These are phyloP conservation scores for Euphorbia pulcherrima DNA, from an alignment of 345 rosid genomes.

Conservation along the genomic window DNA sequence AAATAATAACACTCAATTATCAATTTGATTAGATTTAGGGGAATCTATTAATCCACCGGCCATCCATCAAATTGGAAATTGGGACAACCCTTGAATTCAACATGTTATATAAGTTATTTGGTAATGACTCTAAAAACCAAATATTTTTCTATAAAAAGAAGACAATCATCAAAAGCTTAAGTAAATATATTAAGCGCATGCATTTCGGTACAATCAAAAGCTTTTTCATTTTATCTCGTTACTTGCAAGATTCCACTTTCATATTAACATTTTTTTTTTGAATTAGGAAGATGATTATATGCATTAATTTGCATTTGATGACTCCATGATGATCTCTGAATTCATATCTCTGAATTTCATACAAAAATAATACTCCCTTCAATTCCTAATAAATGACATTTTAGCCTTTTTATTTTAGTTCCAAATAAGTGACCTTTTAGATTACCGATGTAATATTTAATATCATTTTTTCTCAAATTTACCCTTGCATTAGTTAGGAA, in stretches of 20 bases:
- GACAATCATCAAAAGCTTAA: background rate
- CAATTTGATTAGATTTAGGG: background rate
- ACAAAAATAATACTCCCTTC: too few relatives aligned
- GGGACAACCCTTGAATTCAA: too few relatives aligned
- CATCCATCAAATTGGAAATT: background rate
- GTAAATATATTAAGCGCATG: conserved; percentile 16
- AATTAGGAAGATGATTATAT: background rate
- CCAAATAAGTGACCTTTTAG: too few relatives aligned
- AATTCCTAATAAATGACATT: too few relatives aligned
- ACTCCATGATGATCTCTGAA: background rate
- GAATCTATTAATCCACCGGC: background rate
- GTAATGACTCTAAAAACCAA: too few relatives aligned
- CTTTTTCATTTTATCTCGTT: conserved; percentile 31
- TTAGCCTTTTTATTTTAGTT: too few relatives aligned
- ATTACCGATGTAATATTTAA: too few relatives aligned
- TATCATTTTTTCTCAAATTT: too few relatives aligned
- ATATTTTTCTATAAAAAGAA: too few relatives aligned
- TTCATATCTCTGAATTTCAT: too few relatives aligned
- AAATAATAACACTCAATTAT: background rate
- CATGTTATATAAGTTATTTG: too few relatives aligned
- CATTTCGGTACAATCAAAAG: conserved; percentile 24
- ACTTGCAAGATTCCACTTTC: conserved; percentile 25
- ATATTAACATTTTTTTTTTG: background rate
- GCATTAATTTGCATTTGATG: background rate
- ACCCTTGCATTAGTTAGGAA: too few relatives aligned